These are phyloP conservation scores for Didymellaceae sp. DNA, from an alignment of 2,329 filamentous ascomycete species.

Conservation along the genomic window DNA sequence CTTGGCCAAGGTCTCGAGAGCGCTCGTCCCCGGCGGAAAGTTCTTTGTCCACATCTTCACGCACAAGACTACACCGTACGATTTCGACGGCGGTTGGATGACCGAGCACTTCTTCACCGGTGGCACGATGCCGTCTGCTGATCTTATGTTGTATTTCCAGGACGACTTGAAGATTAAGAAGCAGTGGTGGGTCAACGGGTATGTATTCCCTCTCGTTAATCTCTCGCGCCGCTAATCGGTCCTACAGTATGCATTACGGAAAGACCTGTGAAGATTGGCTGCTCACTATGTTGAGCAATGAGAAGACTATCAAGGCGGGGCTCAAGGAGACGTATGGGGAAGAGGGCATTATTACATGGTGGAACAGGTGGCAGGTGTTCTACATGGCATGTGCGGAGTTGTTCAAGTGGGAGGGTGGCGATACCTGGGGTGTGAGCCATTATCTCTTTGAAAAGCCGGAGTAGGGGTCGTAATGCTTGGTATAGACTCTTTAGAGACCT, in stretches of 20 bases:
- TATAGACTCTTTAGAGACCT: no score
- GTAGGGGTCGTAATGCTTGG: conserved; percentile 15
- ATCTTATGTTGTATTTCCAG: conserved; percentile 72
- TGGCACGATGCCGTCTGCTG: conserved; percentile 73
- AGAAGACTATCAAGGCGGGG: conserved; percentile 68
- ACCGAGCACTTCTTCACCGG: conserved; percentile 75
- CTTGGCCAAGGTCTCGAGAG: conserved; percentile 66
- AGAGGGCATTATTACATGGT: conserved; percentile 67
- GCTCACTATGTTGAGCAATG: conserved; percentile 64
- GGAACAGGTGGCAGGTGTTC: conserved; percentile 74
- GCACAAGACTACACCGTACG: conserved; percentile 70
- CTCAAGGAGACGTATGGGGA: conserved; percentile 70
- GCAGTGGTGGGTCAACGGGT: conserved; percentile 77
- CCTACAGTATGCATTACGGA: conserved; percentile 71
- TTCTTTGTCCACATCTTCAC: conserved; percentile 73
- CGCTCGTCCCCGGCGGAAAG: conserved; percentile 68
- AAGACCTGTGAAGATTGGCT: conserved; percentile 76
- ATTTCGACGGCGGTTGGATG: conserved; percentile 77
- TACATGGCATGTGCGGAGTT: conserved; percentile 75
- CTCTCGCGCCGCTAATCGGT: no score
- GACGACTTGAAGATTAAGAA: conserved; percentile 63
- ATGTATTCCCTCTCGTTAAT: no score
- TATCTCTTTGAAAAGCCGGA: conserved; percentile 68
- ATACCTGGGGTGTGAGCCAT: conserved; percentile 72
- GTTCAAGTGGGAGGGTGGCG: conserved; percentile 69